Percentiles rank a stretch among this genome's conserved stretches.
phyloP scores from a whole-genome alignment of 148 eudicot species.

The Dysphania ambrosioides region DNA sequence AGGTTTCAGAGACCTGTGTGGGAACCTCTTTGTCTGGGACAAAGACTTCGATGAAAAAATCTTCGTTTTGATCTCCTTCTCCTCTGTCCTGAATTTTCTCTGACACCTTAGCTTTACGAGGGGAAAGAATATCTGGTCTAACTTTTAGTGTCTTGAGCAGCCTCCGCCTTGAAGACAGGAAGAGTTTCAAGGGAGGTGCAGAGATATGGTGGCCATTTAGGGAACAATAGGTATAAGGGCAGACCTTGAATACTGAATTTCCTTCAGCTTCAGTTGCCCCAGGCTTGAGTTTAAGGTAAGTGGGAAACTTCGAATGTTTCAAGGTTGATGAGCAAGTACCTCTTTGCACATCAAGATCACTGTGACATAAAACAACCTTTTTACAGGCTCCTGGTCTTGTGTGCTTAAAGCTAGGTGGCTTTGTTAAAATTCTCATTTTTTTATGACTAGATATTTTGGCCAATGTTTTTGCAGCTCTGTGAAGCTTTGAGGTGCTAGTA shows the following conservation, averaged over 20 bases:
- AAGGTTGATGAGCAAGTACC: conserved; percentile 76
- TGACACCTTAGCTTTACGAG: conserved; percentile 33
- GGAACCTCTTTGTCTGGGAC: conserved; percentile 19
- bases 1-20: conserved; percentile 15
- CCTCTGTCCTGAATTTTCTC: conserved; percentile 8
- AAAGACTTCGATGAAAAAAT: conserved; percentile 53
- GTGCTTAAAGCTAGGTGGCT: conserved; percentile 67
- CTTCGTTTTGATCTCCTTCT: conserved; percentile 24
- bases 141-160: conserved; percentile 51
- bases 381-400: conserved; percentile 21
- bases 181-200: conserved; percentile 58
- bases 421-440: conserved; percentile 48
- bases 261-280: conserved; percentile 75
- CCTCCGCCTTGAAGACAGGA: conserved; percentile 60
- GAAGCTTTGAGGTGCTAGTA: conserved; percentile 24
- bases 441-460: conserved; percentile 45
- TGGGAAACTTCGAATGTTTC: conserved; percentile 75
- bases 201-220: conserved; percentile 71
- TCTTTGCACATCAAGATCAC: not conserved
- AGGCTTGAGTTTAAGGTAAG: conserved; percentile 48
- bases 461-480: conserved; percentile 31
- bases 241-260: conserved; percentile 63
- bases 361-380: not conserved
- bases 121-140: conserved; percentile 41
- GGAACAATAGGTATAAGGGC: conserved; percentile 83